Evolutionary conservation across 2,329 filamentous ascomycete genomes (phyloP).

Genomic region (Trichoderma sp.): DNA sequence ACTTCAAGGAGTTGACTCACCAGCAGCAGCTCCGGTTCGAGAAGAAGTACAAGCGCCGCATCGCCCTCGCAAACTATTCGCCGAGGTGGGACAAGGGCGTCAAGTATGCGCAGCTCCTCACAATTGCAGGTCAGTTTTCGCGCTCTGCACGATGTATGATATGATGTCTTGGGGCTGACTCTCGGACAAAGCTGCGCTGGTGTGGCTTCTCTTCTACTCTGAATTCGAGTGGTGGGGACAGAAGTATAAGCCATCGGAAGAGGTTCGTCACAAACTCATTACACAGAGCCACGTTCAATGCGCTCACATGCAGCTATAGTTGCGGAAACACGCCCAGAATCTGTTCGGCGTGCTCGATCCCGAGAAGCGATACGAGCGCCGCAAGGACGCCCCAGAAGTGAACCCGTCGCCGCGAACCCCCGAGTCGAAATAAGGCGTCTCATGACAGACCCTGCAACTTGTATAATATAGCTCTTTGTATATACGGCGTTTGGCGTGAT

Average conservation of each 20-base stretch:
- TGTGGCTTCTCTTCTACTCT: slow-evolving; percentile 46
- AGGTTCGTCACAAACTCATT: slow-evolving; percentile 37
- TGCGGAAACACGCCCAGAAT: slow-evolving; percentile 43
- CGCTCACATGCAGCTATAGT: slow-evolving; percentile 34
- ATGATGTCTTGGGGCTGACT: slow-evolving; percentile 3
- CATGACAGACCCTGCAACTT: slow-evolving; percentile 14
- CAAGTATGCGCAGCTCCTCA: slow-evolving; percentile 64
- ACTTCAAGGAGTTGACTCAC: slow-evolving; percentile 68
- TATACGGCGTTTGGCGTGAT: slow-evolving; percentile 39
- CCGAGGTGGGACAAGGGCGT: slow-evolving; percentile 67
- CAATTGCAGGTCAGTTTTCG: slow-evolving; percentile 55
- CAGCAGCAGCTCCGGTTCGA: slow-evolving; percentile 79
- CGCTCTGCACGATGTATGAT: background rate
- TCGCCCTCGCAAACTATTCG: slow-evolving; percentile 62
- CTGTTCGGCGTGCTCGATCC: slow-evolving; percentile 47
- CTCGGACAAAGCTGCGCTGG: slow-evolving; percentile 39
- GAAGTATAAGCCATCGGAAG: slow-evolving; percentile 47
- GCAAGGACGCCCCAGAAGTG: slow-evolving; percentile 43
- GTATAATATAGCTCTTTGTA: slow-evolving; percentile 34
- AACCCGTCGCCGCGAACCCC: slow-evolving; percentile 34
- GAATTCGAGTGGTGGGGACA: slow-evolving; percentile 51
- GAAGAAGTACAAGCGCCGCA: slow-evolving; percentile 73
- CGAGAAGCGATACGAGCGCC: slow-evolving; percentile 48
- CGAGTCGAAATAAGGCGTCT: slow-evolving; percentile 35
- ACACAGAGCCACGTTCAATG: background rate